A percentile compares a stretch with the other conserved stretches of the same genome.
phyloP scores from a whole-genome alignment of 2,329 filamentous ascomycete genomes.

The Chaetothyriales sp. region DNA sequence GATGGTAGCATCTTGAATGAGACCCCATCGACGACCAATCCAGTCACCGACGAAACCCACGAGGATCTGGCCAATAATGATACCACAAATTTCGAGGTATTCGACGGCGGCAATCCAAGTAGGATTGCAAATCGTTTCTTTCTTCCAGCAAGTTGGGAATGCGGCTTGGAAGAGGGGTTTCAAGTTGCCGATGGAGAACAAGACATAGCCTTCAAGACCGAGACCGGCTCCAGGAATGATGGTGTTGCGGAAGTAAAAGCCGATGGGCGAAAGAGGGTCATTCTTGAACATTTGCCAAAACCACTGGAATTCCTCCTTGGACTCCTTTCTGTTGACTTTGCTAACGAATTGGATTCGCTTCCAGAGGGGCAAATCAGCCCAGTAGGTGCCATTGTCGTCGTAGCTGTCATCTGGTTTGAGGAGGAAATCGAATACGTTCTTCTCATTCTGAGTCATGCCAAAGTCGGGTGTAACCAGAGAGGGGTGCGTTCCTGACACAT shows the following conservation, averaged over 20 bases:
- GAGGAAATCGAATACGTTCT: slow-evolving; percentile 58
- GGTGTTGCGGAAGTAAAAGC: slow-evolving; percentile 79
- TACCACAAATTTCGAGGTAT: slow-evolving; percentile 86
- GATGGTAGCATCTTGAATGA: slow-evolving; percentile 87
- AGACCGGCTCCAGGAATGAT: slow-evolving; percentile 86
- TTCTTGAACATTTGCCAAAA: slow-evolving; percentile 73
- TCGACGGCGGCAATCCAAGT: slow-evolving; percentile 76
- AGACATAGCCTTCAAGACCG: slow-evolving; percentile 83
- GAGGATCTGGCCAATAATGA: slow-evolving; percentile 82
- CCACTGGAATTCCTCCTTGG: slow-evolving; percentile 49
- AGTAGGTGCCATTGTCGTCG: slow-evolving; percentile 70
- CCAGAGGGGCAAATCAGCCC: slow-evolving; percentile 67
- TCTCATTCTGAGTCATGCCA: slow-evolving; percentile 45
- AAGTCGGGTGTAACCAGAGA: slow-evolving; percentile 25
- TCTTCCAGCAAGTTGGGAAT: slow-evolving; percentile 68
- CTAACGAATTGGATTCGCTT: slow-evolving; percentile 64
- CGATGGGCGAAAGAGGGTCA: slow-evolving; percentile 71
- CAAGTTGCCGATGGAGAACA: slow-evolving; percentile 93
- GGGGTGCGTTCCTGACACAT: slow-evolving; percentile 32
- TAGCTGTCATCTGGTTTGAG: slow-evolving; percentile 84
- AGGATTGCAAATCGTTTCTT: slow-evolving; percentile 51
- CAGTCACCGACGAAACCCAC: slow-evolving; percentile 70
- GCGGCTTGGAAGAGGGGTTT: slow-evolving; percentile 63
- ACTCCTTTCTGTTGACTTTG: slow-evolving; percentile 58
- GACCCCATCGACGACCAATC: slow-evolving; percentile 82